Evolutionary conservation across 2,329 filamentous ascomycete species (phyloP).

Genomic region (Lachnellula occidentalis): DNA sequence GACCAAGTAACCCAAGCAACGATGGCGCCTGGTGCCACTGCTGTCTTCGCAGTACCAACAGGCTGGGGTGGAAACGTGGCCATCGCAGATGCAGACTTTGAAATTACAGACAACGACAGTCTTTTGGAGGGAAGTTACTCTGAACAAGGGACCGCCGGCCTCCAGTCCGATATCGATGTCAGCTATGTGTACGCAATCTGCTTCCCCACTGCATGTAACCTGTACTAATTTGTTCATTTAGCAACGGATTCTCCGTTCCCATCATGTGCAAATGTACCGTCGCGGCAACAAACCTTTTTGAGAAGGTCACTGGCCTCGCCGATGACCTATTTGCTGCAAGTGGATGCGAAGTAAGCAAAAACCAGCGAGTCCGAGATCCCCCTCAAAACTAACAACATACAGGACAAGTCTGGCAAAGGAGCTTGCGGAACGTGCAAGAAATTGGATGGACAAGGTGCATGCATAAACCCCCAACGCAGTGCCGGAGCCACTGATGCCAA

Average conservation of each 20-base stretch:
- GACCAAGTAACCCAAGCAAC: background rate
- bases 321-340: background rate
- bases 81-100: background rate
- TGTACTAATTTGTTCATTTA: background rate
- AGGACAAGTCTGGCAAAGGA: background rate
- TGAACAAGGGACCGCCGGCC: background rate
- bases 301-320: too few relatives aligned
- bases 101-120: background rate
- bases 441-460: background rate
- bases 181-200: background rate
- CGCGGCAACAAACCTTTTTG: background rate
- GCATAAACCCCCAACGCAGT: background rate
- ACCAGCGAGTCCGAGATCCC: background rate
- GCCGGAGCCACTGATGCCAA: background rate
- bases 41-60: background rate
- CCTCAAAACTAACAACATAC: background rate
- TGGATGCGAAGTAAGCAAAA: background rate
- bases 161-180: background rate
- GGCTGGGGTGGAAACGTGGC: background rate
- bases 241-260: conserved; percentile 3
- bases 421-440: too few relatives aligned
- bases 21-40: background rate
- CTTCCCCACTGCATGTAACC: background rate
- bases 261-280: background rate
- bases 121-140: background rate